A percentile compares a stretch with the other conserved stretches of the same genome.
Conservation (phyloP, 2,329 filamentous ascomycete genomes). For the Neopestalotiopsis sp. region DNA sequence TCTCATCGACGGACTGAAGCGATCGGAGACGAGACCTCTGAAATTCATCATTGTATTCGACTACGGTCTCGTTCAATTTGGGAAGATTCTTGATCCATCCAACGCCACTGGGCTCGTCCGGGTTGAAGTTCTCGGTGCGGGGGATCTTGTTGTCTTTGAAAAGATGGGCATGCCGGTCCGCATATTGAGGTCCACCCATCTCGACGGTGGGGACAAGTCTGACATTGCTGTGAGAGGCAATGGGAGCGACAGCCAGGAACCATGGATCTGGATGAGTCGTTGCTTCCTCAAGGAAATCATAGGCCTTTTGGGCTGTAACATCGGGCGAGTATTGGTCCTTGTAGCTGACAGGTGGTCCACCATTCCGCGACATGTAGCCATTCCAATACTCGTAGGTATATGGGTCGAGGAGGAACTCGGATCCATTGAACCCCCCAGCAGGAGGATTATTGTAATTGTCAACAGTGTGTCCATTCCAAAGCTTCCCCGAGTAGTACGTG, state of each 20-base stretch:
- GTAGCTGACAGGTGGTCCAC: conserved; percentile 58
- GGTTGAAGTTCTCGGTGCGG: conserved; percentile 70
- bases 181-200: too few species aligned
- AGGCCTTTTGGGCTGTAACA: conserved; percentile 56
- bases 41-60: conserved; percentile 44
- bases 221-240: conserved; percentile 60
- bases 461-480: conserved; percentile 57
- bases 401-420: conserved; percentile 61
- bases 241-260: conserved; percentile 64
- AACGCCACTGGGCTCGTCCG: conserved; percentile 52
- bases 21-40: conserved; percentile 48
- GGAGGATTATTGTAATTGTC: conserved; percentile 49
- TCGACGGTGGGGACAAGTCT: too few species aligned
- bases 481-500: conserved; percentile 64
- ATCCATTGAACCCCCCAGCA: conserved; percentile 46
- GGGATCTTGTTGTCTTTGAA: conserved; percentile 66
- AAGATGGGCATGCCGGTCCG: conserved; percentile 65
- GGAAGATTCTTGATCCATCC: conserved; percentile 50
- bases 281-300: conserved; percentile 51
- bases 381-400: conserved; percentile 70
- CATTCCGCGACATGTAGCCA: conserved; percentile 62
- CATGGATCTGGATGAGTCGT: conserved; percentile 52
- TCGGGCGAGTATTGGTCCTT: conserved; percentile 61
- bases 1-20: conserved; percentile 51
- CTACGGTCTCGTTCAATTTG: conserved; percentile 35